Percentiles rank a stretch among this genome's conserved stretches.
These are phyloP conservation scores for Macadamia tetraphylla DNA, from an alignment of 164 flowering plant genomes.

Conservation along the genomic window DNA sequence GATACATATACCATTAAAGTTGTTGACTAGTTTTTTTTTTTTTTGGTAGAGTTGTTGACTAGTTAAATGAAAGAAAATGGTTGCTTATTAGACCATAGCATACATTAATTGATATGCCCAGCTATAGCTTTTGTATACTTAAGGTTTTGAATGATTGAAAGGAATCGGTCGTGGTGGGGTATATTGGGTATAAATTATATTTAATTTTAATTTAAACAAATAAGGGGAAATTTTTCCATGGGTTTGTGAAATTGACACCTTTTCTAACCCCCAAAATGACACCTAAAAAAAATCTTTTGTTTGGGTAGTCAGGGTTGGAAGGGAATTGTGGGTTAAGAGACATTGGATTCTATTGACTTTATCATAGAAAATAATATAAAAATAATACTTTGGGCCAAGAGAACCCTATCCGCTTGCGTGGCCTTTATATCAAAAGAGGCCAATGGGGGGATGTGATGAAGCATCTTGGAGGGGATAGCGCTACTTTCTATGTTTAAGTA, in stretches of 20 bases:
- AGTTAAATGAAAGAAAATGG: not conserved
- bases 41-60: not conserved
- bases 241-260: conserved; percentile 21
- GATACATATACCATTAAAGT: not conserved
- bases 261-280: conserved; percentile 5
- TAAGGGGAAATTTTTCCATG: not conserved
- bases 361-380: too few relatives aligned
- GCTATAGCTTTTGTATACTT: conserved; percentile 9
- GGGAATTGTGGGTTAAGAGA: not conserved
- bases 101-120: not conserved
- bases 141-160: conserved; percentile 20
- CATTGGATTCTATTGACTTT: conserved; percentile 22
- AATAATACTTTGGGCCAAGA: too few relatives aligned
- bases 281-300: not conserved
- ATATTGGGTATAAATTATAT: not conserved
- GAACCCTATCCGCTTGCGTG: too few relatives aligned
- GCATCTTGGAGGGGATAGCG: too few relatives aligned
- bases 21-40: not conserved
- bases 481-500: too few relatives aligned
- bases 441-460: too few relatives aligned
- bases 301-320: conserved; percentile 4
- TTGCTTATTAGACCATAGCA: not conserved
- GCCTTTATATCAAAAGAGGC: too few relatives aligned
- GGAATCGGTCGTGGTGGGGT: conserved; percentile 26
- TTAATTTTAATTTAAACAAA: not conserved